Conservation (phyloP, 2,329 filamentous ascomycete genomes). For the Neoarthrinium moseri region DNA sequence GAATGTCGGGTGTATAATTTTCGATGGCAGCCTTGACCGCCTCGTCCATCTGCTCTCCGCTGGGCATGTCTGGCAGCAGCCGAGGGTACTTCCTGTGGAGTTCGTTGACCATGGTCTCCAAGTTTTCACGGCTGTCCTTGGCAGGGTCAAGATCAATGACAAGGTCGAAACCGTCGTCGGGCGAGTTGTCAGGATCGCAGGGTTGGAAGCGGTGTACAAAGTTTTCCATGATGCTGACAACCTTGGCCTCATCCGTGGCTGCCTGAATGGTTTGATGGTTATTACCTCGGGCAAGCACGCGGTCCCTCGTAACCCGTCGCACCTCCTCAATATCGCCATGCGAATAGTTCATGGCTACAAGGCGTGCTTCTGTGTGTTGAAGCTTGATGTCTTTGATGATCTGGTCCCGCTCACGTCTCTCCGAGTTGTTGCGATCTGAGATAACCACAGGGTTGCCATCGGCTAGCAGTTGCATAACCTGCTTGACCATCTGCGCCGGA, state of each 20-base stretch:
- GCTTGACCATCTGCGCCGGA: slow-evolving; percentile 73
- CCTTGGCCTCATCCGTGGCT: slow-evolving; percentile 68
- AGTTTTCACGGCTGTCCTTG: slow-evolving; percentile 76
- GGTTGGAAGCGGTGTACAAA: slow-evolving; percentile 87
- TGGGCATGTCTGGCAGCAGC: slow-evolving; percentile 70
- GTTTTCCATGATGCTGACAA: slow-evolving; percentile 89
- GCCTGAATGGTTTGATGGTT: slow-evolving; percentile 98
- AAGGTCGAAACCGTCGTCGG: slow-evolving; percentile 79
- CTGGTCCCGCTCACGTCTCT: slow-evolving; percentile 83
- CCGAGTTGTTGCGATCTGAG: slow-evolving; percentile 93
- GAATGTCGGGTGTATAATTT: slow-evolving; percentile 74
- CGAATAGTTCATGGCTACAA: slow-evolving; percentile 86
- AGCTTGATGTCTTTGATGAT: slow-evolving; percentile 75
- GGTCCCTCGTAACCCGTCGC: slow-evolving; percentile 69
- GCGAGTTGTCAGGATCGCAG: slow-evolving; percentile 61
- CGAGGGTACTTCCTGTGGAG: slow-evolving; percentile 77
- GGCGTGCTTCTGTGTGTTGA: slow-evolving; percentile 61
- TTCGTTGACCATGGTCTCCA: slow-evolving; percentile 73
- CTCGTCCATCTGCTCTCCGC: slow-evolving; percentile 70
- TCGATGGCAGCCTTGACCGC: slow-evolving; percentile 75
- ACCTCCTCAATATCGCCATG: slow-evolving; percentile 77
- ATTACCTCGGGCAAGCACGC: slow-evolving; percentile 83
- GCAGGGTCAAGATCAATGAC: slow-evolving; percentile 82
- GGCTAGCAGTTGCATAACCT: slow-evolving; percentile 64
- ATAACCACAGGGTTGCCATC: slow-evolving; percentile 68